Evolutionary conservation across 768 basidiomycete species (phyloP), one percentile per base, ranked within the genome.

Genomic region (Suillus subaureus): DNA sequence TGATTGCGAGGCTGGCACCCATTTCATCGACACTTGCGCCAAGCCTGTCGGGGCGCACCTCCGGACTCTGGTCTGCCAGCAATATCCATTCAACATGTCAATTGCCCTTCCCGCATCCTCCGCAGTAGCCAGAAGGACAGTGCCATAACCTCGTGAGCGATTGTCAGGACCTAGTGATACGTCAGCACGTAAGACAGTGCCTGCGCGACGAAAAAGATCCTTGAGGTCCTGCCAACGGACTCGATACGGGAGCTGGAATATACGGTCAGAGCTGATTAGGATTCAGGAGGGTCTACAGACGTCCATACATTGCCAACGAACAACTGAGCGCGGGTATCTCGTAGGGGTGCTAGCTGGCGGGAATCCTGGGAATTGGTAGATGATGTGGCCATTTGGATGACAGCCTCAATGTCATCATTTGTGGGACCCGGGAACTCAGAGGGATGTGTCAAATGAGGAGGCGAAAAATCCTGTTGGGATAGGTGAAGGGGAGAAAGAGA

Each of bases 171-270:
- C 87, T 39, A 93, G 82, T 63, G 91, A 85, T 68, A 93, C 87
- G 74, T 90, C 87, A 47, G 95, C 90, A 58, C 92, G 84, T 43
- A 94, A 80, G 68, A 96, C 89, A 35, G 93, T 97, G 49, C 97
- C 97, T 7, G 97, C 93, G 69, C 93, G 92, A 43, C 97, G 88
- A 78, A 99, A 98, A 61, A 99, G 87, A 76, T 99, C 97, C 72
- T 99, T 99, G 68, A 99, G 86, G 80, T 99, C 97, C 81, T 99
- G 97, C 97, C 97, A 99, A 63, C 97, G 89, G 45, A 98, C 96
- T 67, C 97, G 85, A 78, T 97, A 99, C 0, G 97, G 97, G 31
- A 99, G 87, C 95, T 96, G 70, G 40, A 62, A 31, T 61, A 54
- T n/a, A 13, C 15, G 33, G 49, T n/a, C 55, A 51, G 63, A 33